Base-by-base conservation (phyloP, 75 land plant genomes). In the Pseudotsuga menziesii region DNA sequence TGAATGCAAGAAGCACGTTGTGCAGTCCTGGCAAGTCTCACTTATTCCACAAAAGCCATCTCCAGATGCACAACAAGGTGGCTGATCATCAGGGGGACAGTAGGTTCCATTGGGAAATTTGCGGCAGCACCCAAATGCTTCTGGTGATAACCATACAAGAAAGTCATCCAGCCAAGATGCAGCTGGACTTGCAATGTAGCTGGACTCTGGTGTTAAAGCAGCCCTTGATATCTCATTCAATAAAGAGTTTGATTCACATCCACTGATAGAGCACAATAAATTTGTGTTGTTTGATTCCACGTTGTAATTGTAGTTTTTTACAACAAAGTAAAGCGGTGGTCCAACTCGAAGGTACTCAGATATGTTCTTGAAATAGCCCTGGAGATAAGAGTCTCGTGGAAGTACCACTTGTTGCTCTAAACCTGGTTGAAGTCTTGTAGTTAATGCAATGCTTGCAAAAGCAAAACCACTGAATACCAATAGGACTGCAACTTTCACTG, bases 151-250 rank as follows among this genome's bases (percentile, higher is more conserved):
- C 99, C 98, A 96, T 26, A 94, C 89, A 64, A 96, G 90, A 82
- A 94, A 96, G 79, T 96, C 99, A 87, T 96, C 99, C 67, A 96
- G 93, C 99, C 99, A 96, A 56, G 99, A 96, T 59, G 99, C 99
- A 56, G 99, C 99, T 73, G 99, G 93, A 80, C 93, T 94, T 22
- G 99, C 93, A 77, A 96, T 89, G 72, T 85, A 96, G 77, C 91
- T 94, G 48, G 88, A 82, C 67, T 93, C 88, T 72, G 99, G 92
- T 20, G 76, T 74, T 41, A 81, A 76, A 52, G 99, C 91, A 76
- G 99, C 97, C 76, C 79, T 92, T 69, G 95, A 67, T 77, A 95
- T 86, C 98, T 96, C 94, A 85, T 90, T 96, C 54, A 94, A 78
- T 29, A 96, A 91, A 72, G 99, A 96, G 22, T 86, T 76, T 19